phyloP scores from a whole-genome alignment of 228 moss, liverwort and hornwort genomes.

The Sphagnum fallax region DNA sequence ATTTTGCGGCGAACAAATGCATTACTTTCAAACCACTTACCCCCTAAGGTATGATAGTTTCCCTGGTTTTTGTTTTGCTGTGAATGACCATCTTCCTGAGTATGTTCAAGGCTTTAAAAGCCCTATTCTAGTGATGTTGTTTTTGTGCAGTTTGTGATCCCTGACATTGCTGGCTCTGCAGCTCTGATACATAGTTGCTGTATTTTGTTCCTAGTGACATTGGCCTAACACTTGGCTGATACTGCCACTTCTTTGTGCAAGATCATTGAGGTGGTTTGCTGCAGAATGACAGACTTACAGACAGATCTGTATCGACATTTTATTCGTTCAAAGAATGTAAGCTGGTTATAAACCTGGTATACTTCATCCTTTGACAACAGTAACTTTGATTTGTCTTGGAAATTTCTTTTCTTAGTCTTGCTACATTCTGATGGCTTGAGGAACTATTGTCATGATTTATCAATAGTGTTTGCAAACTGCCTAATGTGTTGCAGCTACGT shows the following conservation, averaged over 20 bases:
- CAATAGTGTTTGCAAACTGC: neutral
- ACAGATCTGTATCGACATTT: slow-evolving; percentile 78
- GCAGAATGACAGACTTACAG: slow-evolving; percentile 91
- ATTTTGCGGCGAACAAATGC: slow-evolving; percentile 93
- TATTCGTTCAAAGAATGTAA: slow-evolving; percentile 91
- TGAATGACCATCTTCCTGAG: neutral
- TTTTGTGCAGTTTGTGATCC: neutral
- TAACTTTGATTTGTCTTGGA: too few species aligned
- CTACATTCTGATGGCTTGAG: too few species aligned
- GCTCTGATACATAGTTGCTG: too few species aligned
- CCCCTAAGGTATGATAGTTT: slow-evolving; percentile 64
- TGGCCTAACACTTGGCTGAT: neutral
- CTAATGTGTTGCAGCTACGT: slow-evolving; percentile 42
- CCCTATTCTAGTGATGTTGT: neutral
- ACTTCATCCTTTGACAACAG: too few species aligned
- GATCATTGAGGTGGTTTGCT: slow-evolving; percentile 94
- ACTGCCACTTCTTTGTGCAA: slow-evolving; percentile 15
- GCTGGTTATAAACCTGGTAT: neutral
- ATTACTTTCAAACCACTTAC: slow-evolving; percentile 89
- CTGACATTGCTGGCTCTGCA: too few species aligned
- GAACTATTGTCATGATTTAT: too few species aligned
- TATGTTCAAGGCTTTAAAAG: neutral
- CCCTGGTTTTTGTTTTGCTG: neutral
- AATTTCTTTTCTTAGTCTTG: too few species aligned
- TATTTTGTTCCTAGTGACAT: too few species aligned